Conservation (phyloP, 441 rosid species). For the Omphalea diandra region DNA sequence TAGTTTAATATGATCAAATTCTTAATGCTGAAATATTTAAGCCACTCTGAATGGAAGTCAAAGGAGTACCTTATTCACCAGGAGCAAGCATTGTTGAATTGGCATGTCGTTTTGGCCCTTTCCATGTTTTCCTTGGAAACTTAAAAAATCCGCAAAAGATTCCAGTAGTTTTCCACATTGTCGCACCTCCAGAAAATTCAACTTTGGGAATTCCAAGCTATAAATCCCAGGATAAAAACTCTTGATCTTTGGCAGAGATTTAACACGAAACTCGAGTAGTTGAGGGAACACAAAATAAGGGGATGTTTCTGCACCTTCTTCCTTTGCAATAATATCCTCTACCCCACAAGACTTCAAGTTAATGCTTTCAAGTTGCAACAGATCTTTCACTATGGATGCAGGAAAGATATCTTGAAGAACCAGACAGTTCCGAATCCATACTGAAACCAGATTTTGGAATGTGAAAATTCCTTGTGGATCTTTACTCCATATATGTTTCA, state of each 20-base stretch:
- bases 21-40: too few relatives aligned
- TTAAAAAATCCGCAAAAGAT: not conserved
- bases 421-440: conserved; percentile 1
- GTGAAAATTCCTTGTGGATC: conserved; percentile 23
- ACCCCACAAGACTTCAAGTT: conserved; percentile 10
- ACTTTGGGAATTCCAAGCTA: not conserved
- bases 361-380: conserved; percentile 15
- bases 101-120: too few relatives aligned
- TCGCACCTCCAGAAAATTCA: not conserved
- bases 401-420: conserved; percentile 25
- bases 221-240: not conserved
- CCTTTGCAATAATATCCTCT: conserved; percentile 22
- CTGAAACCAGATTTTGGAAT: conserved; percentile 26
- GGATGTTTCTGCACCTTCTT: not conserved
- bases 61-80: not conserved
- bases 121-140: too few relatives aligned
- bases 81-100: not conserved
- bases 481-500: conserved; percentile 29
- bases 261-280: not conserved
- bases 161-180: not conserved
- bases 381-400: conserved; percentile 19
- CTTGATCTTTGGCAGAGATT: not conserved
- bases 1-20: too few relatives aligned
- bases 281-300: conserved; percentile 4
- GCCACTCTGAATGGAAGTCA: too few relatives aligned